Conservation (phyloP, 2,329 filamentous ascomycete genomes). For the Myotisia sp. region DNA sequence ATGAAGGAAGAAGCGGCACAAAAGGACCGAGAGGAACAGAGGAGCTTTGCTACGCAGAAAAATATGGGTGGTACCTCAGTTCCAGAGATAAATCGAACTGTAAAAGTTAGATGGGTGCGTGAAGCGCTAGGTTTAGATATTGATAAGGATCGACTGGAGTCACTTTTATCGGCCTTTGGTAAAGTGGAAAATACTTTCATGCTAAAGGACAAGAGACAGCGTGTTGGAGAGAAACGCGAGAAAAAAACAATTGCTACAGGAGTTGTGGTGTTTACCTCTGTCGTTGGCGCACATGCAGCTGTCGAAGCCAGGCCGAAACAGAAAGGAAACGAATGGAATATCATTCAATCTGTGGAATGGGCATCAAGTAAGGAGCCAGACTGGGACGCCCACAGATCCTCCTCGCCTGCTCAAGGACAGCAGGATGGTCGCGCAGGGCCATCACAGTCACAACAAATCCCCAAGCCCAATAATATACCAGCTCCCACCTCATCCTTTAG, state of each 20-base stretch:
- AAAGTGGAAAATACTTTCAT: slow-evolving; percentile 41
- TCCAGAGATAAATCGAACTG: slow-evolving; percentile 41
- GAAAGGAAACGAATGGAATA: slow-evolving; percentile 31
- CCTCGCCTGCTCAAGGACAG: slow-evolving; percentile 10
- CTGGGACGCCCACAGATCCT: slow-evolving; percentile 16
- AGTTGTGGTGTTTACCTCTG: slow-evolving; percentile 42
- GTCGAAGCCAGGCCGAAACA: slow-evolving; percentile 37
- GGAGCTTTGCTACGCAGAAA: slow-evolving; percentile 21
- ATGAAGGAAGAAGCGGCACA: slow-evolving; percentile 25
- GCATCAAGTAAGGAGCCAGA: slow-evolving; percentile 40
- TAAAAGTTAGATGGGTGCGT: slow-evolving; percentile 43
- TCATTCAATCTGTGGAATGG: slow-evolving; percentile 43
- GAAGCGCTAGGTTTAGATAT: slow-evolving; percentile 34
- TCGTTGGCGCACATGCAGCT: slow-evolving; percentile 44
- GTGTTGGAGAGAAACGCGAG: slow-evolving; percentile 35
- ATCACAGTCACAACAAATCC: slow-evolving; percentile 13
- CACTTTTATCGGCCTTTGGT: slow-evolving; percentile 42
- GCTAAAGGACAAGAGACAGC: slow-evolving; percentile 43
- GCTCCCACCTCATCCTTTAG: slow-evolving; percentile 9
- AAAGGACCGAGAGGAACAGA: slow-evolving; percentile 28
- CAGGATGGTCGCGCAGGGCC: neutral
- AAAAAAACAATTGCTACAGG: slow-evolving; percentile 40
- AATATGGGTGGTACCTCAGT: slow-evolving; percentile 30
- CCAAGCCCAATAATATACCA: slow-evolving; percentile 3
- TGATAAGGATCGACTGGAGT: slow-evolving; percentile 34